Conservation (phyloP, 331 rosid genomes). For the Dryas integrifolia region DNA sequence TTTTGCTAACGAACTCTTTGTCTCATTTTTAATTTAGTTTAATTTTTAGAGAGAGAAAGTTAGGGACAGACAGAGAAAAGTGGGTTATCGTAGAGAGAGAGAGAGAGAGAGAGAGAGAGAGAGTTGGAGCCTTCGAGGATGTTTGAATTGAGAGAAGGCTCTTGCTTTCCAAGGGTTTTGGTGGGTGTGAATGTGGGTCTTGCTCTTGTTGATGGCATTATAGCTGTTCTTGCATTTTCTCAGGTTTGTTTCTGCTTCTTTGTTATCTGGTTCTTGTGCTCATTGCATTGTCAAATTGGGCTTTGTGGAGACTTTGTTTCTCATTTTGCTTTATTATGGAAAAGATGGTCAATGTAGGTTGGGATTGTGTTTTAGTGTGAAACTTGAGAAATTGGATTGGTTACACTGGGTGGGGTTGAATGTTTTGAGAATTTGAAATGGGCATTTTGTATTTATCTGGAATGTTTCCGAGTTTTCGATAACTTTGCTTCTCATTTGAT, state of each 20-base stretch:
- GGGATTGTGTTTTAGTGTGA: conserved; percentile 8
- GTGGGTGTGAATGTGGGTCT: conserved; percentile 59
- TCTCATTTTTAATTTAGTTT: conserved; percentile 22
- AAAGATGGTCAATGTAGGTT: conserved; percentile 12
- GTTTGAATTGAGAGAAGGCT: conserved; percentile 51
- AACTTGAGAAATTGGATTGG: conserved; percentile 15
- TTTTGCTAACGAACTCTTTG: conserved; percentile 24
- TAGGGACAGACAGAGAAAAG: background rate
- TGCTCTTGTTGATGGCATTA: conserved; percentile 59
- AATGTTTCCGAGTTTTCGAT: background rate
- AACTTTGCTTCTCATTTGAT: conserved; percentile 6
- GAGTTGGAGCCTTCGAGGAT: conserved; percentile 24
- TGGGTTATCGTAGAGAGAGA: conserved; percentile 5
- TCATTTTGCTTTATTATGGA: conserved; percentile 9
- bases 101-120: conserved; percentile 18
- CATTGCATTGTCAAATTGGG: conserved; percentile 17
- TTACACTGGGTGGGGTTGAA: conserved; percentile 16
- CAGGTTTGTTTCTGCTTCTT: conserved; percentile 52
- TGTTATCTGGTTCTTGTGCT: conserved; percentile 8
- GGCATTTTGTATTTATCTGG: background rate
- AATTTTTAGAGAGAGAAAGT: conserved; percentile 7
- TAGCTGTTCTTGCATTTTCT: conserved; percentile 59
- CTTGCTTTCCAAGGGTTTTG: conserved; percentile 59
- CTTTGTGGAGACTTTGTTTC: conserved; percentile 1
- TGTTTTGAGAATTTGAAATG: conserved; percentile 17